Evolutionary conservation across 345 rosid species (phyloP).

Genomic region (Jatropha curcas): DNA sequence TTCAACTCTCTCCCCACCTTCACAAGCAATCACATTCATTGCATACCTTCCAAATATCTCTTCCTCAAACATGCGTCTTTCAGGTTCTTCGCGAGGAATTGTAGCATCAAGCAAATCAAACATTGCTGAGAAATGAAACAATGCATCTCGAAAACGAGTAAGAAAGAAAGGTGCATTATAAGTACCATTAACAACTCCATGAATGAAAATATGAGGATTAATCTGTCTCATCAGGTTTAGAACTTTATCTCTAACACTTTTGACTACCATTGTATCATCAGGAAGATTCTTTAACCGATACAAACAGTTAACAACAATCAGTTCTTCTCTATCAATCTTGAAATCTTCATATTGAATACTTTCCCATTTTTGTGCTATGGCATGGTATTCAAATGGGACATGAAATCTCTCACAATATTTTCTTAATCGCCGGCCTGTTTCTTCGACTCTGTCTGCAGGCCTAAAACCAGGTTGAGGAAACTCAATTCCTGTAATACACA

Average conservation of each 20-base stretch:
- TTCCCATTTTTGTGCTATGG: slow-evolving; percentile 65
- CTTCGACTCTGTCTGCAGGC: slow-evolving; percentile 59
- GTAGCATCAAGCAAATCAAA: slow-evolving; percentile 21
- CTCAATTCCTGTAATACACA: slow-evolving; percentile 57
- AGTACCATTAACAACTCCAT: slow-evolving; percentile 27
- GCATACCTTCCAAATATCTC: slow-evolving; percentile 27
- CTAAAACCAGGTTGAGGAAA: slow-evolving; percentile 61
- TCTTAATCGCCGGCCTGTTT: slow-evolving; percentile 45
- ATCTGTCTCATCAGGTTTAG: slow-evolving; percentile 17
- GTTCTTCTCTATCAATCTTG: slow-evolving; percentile 47
- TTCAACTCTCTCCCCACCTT: slow-evolving; percentile 26
- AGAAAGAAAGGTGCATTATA: slow-evolving; percentile 28
- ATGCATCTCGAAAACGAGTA: slow-evolving; percentile 26
- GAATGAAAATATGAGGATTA: slow-evolving; percentile 25
- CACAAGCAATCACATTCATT: slow-evolving; percentile 29
- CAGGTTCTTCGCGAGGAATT: slow-evolving; percentile 13
- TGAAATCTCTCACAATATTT: slow-evolving; percentile 50
- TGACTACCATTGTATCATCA: slow-evolving; percentile 54
- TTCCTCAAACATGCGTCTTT: slow-evolving; percentile 17
- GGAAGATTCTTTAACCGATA: slow-evolving; percentile 48
- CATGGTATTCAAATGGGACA: slow-evolving; percentile 55
- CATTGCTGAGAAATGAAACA: slow-evolving; percentile 26
- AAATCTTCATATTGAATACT: slow-evolving; percentile 53
- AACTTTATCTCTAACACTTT: slow-evolving; percentile 24
- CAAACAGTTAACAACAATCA: slow-evolving; percentile 47